Evolutionary conservation across 441 rosid species (phyloP).

Genomic region (Pelargonium fulgidum): DNA sequence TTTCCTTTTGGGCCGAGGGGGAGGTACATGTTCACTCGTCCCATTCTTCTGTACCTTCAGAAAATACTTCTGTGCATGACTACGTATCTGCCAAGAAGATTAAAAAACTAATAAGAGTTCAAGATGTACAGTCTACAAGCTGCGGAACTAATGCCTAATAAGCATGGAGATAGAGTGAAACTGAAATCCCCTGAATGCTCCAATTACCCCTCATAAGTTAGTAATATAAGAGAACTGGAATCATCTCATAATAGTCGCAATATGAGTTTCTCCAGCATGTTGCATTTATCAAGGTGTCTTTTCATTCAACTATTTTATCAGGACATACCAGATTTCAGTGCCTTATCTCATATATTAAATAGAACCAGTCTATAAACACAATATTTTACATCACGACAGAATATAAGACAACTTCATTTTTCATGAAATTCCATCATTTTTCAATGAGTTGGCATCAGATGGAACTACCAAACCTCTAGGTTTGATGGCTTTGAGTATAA

Average conservation of each 20-base stretch:
- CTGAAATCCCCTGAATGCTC: neutral
- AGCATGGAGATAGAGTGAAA: neutral
- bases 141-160: neutral
- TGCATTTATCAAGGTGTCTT: neutral
- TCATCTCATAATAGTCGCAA: neutral
- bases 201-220: neutral
- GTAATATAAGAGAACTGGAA: neutral
- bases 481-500: too few relatives aligned
- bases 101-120: neutral
- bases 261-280: neutral
- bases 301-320: neutral
- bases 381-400: neutral
- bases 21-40: constrained; percentile 80
- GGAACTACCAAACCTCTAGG: too few relatives aligned
- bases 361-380: neutral
- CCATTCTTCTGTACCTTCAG: constrained; percentile 89
- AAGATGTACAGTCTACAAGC: neutral
- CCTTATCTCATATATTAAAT: neutral
- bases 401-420: neutral
- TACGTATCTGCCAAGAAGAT: constrained; percentile 65
- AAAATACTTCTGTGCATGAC: constrained; percentile 96
- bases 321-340: neutral
- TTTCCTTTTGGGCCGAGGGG: constrained; percentile 94
- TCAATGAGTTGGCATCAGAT: neutral
- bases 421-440: neutral